A percentile compares a stretch with the other conserved stretches of the same genome.
phyloP scores from a whole-genome alignment of 179 eudicot species.

The Silene vulgaris region DNA sequence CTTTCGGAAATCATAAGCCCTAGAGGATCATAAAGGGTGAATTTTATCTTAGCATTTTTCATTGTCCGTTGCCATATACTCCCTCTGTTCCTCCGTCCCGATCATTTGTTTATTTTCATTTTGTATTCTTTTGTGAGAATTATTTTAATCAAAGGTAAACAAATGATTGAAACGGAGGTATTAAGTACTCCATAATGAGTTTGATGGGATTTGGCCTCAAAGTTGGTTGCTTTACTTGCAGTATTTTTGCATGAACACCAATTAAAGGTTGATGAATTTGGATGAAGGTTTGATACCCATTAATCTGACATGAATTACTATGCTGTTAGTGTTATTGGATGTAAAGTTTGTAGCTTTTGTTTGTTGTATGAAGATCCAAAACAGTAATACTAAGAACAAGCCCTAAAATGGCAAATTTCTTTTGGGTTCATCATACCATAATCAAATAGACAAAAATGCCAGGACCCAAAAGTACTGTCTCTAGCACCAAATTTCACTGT shows the following conservation, averaged over 20 bases:
- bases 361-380: not conserved
- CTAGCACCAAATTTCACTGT: constrained; percentile 9
- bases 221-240: constrained; percentile 14
- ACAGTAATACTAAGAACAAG: constrained; percentile 12
- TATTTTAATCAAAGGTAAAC: too few species aligned
- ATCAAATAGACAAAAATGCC: constrained; percentile 13
- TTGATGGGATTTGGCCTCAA: not conserved
- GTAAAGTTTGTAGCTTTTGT: not conserved
- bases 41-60: too few species aligned
- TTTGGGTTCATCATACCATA: constrained; percentile 4
- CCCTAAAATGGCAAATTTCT: constrained; percentile 17
- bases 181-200: too few species aligned
- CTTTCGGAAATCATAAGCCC: constrained; percentile 2
- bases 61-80: too few species aligned
- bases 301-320: not conserved
- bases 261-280: not conserved
- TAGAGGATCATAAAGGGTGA: not conserved
- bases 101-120: too few species aligned
- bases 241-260: not conserved
- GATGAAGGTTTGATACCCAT: not conserved
- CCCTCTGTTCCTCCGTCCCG: too few species aligned
- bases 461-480: constrained; percentile 13
- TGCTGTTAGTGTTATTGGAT: constrained; percentile 1
- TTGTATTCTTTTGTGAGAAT: too few species aligned
- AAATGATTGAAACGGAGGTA: too few species aligned